Evolutionary conservation across 306 rosid species (phyloP).

Genomic region (Lathyrus oleraceus): DNA sequence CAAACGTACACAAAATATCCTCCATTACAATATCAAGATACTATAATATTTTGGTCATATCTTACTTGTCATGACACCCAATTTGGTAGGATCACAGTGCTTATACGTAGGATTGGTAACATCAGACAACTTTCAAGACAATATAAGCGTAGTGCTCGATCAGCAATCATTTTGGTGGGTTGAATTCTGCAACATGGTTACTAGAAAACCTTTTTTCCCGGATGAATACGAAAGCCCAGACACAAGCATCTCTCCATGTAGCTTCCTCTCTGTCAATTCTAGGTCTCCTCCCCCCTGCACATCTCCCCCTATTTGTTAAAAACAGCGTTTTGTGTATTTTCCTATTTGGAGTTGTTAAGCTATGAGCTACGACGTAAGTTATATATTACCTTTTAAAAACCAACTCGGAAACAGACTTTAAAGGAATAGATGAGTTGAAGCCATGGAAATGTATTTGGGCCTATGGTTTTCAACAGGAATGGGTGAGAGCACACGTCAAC

Average conservation of each 20-base stretch:
- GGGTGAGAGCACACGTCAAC: too few species aligned
- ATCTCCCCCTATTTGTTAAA: background rate
- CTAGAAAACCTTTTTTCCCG: background rate
- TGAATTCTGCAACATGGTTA: background rate
- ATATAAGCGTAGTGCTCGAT: background rate
- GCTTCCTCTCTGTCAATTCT: background rate
- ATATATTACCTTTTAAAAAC: background rate
- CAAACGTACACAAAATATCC: background rate
- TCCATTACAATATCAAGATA: background rate
- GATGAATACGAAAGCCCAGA: background rate
- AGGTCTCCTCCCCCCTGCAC: background rate
- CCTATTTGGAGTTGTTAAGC: background rate
- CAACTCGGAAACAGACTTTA: too few species aligned
- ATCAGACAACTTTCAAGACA: background rate
- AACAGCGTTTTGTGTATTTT: background rate
- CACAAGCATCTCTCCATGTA: background rate
- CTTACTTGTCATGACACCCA: background rate
- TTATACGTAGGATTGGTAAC: background rate
- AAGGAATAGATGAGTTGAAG: too few species aligned
- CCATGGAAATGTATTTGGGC: too few species aligned
- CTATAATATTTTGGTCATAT: background rate
- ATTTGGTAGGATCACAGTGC: background rate
- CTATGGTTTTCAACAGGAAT: too few species aligned
- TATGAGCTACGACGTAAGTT: background rate
- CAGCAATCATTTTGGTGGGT: background rate